phyloP scores from a whole-genome alignment of 257 asterid species.

The Gentiana straminea region DNA sequence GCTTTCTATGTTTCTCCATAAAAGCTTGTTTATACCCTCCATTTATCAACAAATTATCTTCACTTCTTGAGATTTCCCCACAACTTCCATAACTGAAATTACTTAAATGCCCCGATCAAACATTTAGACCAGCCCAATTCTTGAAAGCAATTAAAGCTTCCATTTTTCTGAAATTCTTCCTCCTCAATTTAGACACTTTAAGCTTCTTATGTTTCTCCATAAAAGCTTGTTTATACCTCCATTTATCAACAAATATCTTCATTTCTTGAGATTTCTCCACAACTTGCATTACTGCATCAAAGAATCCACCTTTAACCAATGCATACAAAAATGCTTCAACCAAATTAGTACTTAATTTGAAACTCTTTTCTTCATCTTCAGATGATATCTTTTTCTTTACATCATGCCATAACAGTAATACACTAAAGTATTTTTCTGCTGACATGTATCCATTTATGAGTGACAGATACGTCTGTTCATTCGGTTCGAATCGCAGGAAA shows the following conservation, averaged over 20 bases:
- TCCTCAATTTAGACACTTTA: slow-evolving; percentile 58
- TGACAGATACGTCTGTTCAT: slow-evolving; percentile 77
- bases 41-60: slow-evolving; percentile 73
- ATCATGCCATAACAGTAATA: slow-evolving; percentile 91
- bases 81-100: slow-evolving; percentile 69
- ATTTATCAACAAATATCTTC: slow-evolving; percentile 80
- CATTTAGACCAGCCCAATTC: slow-evolving; percentile 89
- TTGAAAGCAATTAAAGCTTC: slow-evolving; percentile 82
- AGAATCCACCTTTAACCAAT: slow-evolving; percentile 89
- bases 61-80: slow-evolving; percentile 64
- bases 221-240: slow-evolving; percentile 97
- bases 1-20: slow-evolving; percentile 95
- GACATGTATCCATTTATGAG: slow-evolving; percentile 68
- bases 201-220: slow-evolving; percentile 97
- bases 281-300: slow-evolving; percentile 95
- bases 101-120: slow-evolving; percentile 22
- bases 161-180: slow-evolving; percentile 54
- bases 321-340: slow-evolving; percentile 79
- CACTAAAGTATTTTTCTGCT: slow-evolving; percentile 58
- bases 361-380: slow-evolving; percentile 45
- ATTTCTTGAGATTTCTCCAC: slow-evolving; percentile 66
- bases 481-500: slow-evolving; percentile 78
- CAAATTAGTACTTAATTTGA: slow-evolving; percentile 44
- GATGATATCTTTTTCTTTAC: slow-evolving; percentile 51
- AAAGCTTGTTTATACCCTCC: slow-evolving; percentile 96